Conservation (phyloP, 2,329 filamentous ascomycete genomes). For the Zymoseptoria passerinii region DNA sequence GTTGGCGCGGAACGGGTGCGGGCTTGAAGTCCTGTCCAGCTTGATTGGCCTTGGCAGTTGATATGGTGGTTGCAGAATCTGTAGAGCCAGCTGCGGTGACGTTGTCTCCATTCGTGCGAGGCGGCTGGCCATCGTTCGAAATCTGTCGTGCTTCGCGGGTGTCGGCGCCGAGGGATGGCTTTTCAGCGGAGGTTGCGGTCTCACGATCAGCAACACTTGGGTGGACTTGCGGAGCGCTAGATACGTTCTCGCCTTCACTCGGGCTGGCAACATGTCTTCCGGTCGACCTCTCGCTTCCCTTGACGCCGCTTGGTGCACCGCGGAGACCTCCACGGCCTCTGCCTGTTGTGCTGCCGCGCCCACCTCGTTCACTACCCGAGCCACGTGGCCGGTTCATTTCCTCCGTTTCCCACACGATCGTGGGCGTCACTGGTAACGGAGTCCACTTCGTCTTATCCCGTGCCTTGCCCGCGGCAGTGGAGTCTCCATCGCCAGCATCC, state of each 20-base stretch:
- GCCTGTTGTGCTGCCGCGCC: conserved; percentile 47
- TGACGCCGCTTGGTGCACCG: conserved; percentile 33
- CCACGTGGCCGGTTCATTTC: conserved; percentile 20
- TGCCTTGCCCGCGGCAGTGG: conserved; percentile 43
- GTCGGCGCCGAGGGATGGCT: conserved; percentile 10
- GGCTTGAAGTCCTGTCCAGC: conserved; percentile 13
- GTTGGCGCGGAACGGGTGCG: conserved; percentile 11
- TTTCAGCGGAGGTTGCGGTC: conserved; percentile 20
- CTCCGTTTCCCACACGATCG: conserved; percentile 75
- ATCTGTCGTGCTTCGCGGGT: conserved; percentile 11
- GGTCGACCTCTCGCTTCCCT: conserved; percentile 29
- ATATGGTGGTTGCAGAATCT: conserved; percentile 11
- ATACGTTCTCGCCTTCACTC: conserved; percentile 12
- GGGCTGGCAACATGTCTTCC: conserved; percentile 8
- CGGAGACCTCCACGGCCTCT: conserved; percentile 36
- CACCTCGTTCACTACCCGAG: conserved; percentile 44
- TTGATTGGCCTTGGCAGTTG: conserved; percentile 11
- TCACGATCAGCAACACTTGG: conserved; percentile 23
- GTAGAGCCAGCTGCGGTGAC: not conserved
- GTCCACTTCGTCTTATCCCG: conserved; percentile 78
- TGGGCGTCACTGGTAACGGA: conserved; percentile 71
- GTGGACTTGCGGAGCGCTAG: conserved; percentile 9
- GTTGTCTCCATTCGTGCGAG: not conserved
- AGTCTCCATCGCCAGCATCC: conserved; percentile 51
- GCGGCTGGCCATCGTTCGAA: not conserved